These are phyloP conservation scores for Lentinula sp. DNA, from an alignment of 768 basidiomycete species.

Conservation along the genomic window DNA sequence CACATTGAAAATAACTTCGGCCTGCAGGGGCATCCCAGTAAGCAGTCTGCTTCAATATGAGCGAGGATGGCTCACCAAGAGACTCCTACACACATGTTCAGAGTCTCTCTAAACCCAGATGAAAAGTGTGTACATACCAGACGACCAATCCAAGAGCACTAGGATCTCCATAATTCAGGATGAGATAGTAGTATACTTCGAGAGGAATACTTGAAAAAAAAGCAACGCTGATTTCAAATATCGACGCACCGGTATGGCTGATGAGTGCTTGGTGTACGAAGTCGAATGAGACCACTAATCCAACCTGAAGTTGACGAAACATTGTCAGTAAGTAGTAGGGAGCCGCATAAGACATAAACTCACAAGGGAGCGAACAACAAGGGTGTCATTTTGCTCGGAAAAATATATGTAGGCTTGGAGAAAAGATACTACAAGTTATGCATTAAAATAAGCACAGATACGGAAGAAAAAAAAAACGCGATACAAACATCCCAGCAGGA, in stretches of 20 bases:
- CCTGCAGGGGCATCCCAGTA: slow-evolving; percentile 16
- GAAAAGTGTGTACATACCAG: neutral
- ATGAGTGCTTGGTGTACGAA: slow-evolving; percentile 42
- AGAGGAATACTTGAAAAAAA: neutral
- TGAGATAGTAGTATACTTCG: neutral
- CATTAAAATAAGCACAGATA: neutral
- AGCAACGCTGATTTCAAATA: neutral
- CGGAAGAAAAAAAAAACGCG: neutral
- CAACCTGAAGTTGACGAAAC: slow-evolving; percentile 24
- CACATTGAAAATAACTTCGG: slow-evolving; percentile 42
- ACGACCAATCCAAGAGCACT: neutral
- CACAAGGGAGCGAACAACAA: slow-evolving; percentile 35
- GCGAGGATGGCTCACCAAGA: slow-evolving; percentile 23
- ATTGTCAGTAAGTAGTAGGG: neutral
- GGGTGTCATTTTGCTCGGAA: slow-evolving; percentile 31
- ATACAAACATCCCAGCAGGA: neutral
- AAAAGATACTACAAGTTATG: slow-evolving; percentile 20
- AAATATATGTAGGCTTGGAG: slow-evolving; percentile 46
- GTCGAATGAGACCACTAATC: slow-evolving; percentile 34
- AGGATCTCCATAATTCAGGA: neutral
- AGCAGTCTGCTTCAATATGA: neutral
- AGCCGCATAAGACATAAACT: slow-evolving; percentile 6
- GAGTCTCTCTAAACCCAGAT: neutral
- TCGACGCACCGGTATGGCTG: slow-evolving; percentile 33
- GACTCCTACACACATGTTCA: slow-evolving; percentile 21